phyloP scores from a whole-genome alignment of 2,329 filamentous ascomycete species.

The Fonsecaea pedrosoi region DNA sequence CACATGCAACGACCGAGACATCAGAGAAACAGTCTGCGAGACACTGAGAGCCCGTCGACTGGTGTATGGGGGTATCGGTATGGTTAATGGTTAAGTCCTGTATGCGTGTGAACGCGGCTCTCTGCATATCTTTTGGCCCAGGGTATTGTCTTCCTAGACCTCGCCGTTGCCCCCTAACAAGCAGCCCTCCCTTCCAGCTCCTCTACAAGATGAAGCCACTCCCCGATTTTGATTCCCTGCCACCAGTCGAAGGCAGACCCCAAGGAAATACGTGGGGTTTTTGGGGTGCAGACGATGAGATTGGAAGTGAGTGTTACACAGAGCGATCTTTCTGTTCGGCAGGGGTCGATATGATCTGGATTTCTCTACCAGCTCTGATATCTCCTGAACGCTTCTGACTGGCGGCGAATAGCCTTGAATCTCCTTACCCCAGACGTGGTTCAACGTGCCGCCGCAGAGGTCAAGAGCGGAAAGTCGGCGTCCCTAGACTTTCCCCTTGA shows the following conservation, averaged over 20 bases:
- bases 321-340: neutral
- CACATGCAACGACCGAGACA: neutral
- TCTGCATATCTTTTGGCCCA: neutral
- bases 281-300: neutral
- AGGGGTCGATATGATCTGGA: neutral
- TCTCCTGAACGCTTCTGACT: neutral
- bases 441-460: neutral
- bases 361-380: neutral
- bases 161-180: neutral
- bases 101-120: neutral
- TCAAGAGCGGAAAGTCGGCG: neutral
- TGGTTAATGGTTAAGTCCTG: too few relatives aligned
- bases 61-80: neutral
- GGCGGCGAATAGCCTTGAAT: conserved; percentile 5
- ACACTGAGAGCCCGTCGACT: neutral
- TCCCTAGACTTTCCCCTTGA: conserved; percentile 1
- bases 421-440: neutral
- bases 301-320: neutral
- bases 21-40: neutral
- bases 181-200: neutral
- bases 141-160: neutral
- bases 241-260: neutral
- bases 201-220: neutral
- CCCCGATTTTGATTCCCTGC: neutral
- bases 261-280: conserved; percentile 7